Evolutionary conservation across 768 basidiomycete genomes (phyloP), one percentile per base, ranked within the genome.

Genomic region (Daedaleopsis nitida): DNA sequence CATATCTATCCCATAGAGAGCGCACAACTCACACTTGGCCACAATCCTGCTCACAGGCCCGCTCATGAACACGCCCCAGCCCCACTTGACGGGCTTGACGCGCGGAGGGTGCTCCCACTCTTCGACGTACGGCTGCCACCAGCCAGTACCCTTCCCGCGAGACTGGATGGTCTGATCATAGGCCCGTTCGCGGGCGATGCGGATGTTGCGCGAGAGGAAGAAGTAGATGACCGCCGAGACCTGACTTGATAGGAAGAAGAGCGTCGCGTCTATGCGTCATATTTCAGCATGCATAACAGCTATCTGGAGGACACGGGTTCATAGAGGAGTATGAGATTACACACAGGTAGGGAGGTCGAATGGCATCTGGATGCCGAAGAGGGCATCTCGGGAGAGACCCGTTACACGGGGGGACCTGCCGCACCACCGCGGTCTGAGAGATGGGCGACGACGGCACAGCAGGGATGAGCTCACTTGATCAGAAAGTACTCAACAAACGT

Each of bases 131-230:
- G 86, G 84, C 60, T 81, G 79, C 92, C 93, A 98, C 76, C 96
- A 96, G 10, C 90, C 86, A 0, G 81, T 76, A 0, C 87, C 86
- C 66, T 96, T 96, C 13, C 88, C 88, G 1, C 94, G 84, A 5
- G 93, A 96, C 7, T 81, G 76, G 32, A 96, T 86, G 0, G 94
- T 96, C 70, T 95, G 88, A 19, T 84, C 87, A 84, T 87, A 92
- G 12, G 85, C 93, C 12, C 89, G 82, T 55, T 85, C 84, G 1
- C 88, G 83, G 0, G 94, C 92, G 47, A 94, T 83, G 27, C 86
- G 83, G 50, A 96, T 86, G 73, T 96, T 96, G 49, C 85, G 85
- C 32, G 86, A 81, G 53, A 98, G 83, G 76, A 96, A 96, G 78
- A 90, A 96, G 2, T 79, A 81, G 52, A 96, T 80, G 58, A 98